Base-by-base conservation (phyloP, 495 filamentous ascomycete genomes). In the Mycothermus thermophilus region DNA sequence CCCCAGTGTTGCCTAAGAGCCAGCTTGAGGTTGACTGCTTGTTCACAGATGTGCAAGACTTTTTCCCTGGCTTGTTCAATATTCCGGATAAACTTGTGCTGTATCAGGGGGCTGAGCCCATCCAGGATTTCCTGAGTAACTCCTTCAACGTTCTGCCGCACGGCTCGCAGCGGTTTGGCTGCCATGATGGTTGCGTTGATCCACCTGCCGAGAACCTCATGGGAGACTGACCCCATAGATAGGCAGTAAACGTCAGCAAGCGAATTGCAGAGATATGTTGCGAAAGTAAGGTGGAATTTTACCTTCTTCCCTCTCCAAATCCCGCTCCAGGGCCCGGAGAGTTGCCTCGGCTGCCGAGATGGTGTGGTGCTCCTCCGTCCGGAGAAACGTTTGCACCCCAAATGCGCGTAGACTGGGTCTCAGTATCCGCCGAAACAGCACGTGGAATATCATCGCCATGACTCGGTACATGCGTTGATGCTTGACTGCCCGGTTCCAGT, bases 21-120 rank as follows among this genome's bases (percentile, higher is more conserved):
- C 7, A 47, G 19, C 12, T 47, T 47, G 6, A 47, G 20, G 16
- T 35, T 19, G 9, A 47, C 10, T 2, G 44, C 44, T 15, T 36
- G n/a, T 11, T 35, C 27, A 28, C 44, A 47, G 2, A 47, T 35
- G 8, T 14, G 4, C 5, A 19, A 28, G 12, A 40, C 36, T 0
- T 27, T 27, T 8, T 8, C 4, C 3, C 16, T 34, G 10, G 36
- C 35, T 18, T 27, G 27, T 12, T 35, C 26, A 2, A 22, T 22
- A 18, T 43, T 34, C 10, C 26, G 30, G 10, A 9, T 2, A 9
- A 26, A 32, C 1, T 27, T 13, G 15, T 26, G 32, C 3, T 17
- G 13, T 13, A 47, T 19, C 11, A 47, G 10, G 0, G 35, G 44
- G 4, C 8, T 17, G 2, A 44, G 32, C 1, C 27, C 17, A 13